Base-by-base conservation (phyloP, 2,329 filamentous ascomycete species). In the Calonectria pseudoturangicola region DNA sequence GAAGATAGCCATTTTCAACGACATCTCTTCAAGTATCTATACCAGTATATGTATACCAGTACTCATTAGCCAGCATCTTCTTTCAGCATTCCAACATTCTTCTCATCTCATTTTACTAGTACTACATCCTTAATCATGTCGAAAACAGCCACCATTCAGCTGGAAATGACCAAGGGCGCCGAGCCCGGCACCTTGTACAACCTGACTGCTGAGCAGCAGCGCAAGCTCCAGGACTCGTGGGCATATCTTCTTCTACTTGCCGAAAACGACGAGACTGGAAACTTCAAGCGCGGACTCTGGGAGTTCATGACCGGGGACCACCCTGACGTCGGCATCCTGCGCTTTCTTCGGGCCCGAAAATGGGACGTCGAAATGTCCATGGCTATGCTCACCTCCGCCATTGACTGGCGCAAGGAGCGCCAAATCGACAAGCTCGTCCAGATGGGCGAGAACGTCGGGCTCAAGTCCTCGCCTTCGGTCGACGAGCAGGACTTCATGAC, bases 351-450 rank as follows among this genome's bases (percentile, higher is more conserved):
- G 65, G 95, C 95, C n/a, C 90, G 95, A 56, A 98, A 98, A 85
- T 99, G 97, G 97, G 95, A 99, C 81, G 92, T 98, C 21, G 93
- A 98, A 65, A 95, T 95, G 82, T 97, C 97, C 4, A 88, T 98
- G 30, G 90, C 98, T 76, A 99, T 99, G 97, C 87, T 98, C 4
- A 48, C 45, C 28, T 81, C 83, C 1, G 78, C 82, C 8, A 72
- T 86, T 66, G 78, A 84, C 45, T 86, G 85, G 85, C 82, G 85
- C 27, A 63, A 78, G 4, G 77, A 81, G 80, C 81, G 71, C 74
- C 76, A 65, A 56, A 79, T 86, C 6, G 81, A 85, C 28, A 73
- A 80, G 6, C 79, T 86, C 25, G 62, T 85, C 21, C 62, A 65
- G 2, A 79, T 78, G 2, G 85, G 85, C 12, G 85, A 86, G 71